Base-by-base conservation (phyloP, 139 green algal genomes). In the Eudorina sp. region DNA sequence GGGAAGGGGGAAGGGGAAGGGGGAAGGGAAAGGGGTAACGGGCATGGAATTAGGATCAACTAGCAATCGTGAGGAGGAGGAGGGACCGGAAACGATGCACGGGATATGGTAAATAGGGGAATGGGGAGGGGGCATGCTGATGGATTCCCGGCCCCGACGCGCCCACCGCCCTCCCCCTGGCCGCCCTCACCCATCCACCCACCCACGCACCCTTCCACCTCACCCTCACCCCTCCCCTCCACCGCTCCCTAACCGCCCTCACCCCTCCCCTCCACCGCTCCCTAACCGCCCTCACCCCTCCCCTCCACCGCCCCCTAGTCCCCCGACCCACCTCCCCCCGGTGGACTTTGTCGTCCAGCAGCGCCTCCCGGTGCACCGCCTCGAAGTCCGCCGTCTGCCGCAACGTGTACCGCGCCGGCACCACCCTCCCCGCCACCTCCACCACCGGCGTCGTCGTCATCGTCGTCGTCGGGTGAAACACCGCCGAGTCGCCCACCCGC, bases 261-360 rank as follows among this genome's bases (percentile, higher is more conserved):
- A 34, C 27, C 19, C 62, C 21, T 31, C 62, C 11, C 31, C 62
- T 5, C 62, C 62, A 29, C 16, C 27, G 3, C 19, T 29, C n/a
- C n/a, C n/a, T n/a, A n/a, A 21, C 48, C 48, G 11, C 11, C 62
- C 19, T 2, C 62, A 34, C 9, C 19, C 62, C 21, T 31, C 62
- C 11, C 31, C 62, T 5, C 62, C 62, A 29, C 16, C 27, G 3
- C 19, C 62, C n/a, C n/a, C n/a, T n/a, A n/a, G n/a, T 13, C 29
- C 51, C 51, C 31, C 7, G n/a, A 58, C 83, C 51, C 51, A 94
- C 91, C 91, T 93, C 68, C 23, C 72, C 90, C 1, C 90, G 83
- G 38, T 86, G 58, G 2, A 94, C 79, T 53, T 92, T 92, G 75
- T 90, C 70, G 38, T 93, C 83, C 66, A 92, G n/a, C 62, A 89